These are phyloP conservation scores for Colletotrichum sojae DNA, from an alignment of 2,329 filamentous ascomycete genomes.

Conservation along the genomic window DNA sequence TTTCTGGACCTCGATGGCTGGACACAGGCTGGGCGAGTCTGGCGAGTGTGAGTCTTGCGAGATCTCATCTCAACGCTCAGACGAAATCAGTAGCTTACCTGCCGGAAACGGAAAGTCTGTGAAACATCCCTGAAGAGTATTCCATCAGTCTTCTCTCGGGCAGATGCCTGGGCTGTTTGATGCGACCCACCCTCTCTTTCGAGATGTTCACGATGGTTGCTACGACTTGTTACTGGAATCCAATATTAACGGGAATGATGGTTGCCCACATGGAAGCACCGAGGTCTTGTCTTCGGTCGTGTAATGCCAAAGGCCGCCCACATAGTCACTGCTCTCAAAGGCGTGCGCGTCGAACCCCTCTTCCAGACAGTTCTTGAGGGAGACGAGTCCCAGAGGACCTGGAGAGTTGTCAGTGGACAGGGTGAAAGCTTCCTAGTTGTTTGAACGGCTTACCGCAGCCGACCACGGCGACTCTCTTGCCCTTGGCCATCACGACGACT, in stretches of 20 bases:
- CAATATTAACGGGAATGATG: not conserved
- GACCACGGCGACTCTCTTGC: conserved; percentile 45
- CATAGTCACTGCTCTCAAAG: conserved; percentile 57
- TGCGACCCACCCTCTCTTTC: conserved; percentile 47
- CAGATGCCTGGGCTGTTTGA: not conserved
- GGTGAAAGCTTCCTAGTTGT: too few relatives aligned
- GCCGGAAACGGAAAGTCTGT: conserved; percentile 53
- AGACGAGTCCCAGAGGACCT: conserved; percentile 55
- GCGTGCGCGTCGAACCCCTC: conserved; percentile 60
- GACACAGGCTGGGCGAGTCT: conserved; percentile 45
- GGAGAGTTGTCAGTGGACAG: not conserved
- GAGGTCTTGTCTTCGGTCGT: conserved; percentile 53
- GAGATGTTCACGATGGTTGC: conserved; percentile 52
- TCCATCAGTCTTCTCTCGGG: not conserved
- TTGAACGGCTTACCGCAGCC: conserved; percentile 45
- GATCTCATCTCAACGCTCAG: not conserved
- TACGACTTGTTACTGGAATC: conserved; percentile 17
- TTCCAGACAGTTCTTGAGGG: conserved; percentile 59
- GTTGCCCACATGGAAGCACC: conserved; percentile 49
- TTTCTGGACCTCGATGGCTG: conserved; percentile 45
- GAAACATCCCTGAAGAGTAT: conserved; percentile 46
- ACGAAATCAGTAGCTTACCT: not conserved
- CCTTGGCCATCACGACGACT: conserved; percentile 1
- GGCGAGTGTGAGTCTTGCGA: not conserved
- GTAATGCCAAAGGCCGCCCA: conserved; percentile 61